Conservation (phyloP, 148 eudicot species). For the Fagopyrum tataricum region DNA sequence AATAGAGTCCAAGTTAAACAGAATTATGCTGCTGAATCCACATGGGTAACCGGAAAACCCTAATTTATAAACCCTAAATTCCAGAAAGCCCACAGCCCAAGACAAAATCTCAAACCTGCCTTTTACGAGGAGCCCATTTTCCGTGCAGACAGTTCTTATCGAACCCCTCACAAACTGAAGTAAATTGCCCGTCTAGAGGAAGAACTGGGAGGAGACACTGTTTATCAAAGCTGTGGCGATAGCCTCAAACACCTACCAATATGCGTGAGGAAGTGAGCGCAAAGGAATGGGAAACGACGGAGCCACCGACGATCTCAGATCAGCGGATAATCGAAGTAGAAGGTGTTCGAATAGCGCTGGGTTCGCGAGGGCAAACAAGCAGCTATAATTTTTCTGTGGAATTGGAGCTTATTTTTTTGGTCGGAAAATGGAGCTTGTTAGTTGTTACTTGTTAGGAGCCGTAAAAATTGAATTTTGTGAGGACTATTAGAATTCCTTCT, state of each 20-base stretch:
- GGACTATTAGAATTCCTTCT: too few relatives aligned
- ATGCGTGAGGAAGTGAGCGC: conserved; percentile 14
- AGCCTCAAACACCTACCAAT: conserved; percentile 28
- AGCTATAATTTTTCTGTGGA: background rate
- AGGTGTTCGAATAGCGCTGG: background rate
- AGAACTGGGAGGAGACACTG: conserved; percentile 22
- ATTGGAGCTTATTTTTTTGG: too few relatives aligned
- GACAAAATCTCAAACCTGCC: conserved; percentile 16
- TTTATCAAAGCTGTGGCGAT: conserved; percentile 9
- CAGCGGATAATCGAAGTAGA: background rate
- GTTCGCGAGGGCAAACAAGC: background rate
- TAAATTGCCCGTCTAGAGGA: conserved; percentile 2
- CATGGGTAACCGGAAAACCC: background rate
- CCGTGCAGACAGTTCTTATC: conserved; percentile 24
- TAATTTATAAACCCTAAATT: conserved; percentile 1
- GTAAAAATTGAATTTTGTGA: too few relatives aligned
- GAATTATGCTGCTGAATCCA: background rate
- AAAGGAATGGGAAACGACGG: background rate
- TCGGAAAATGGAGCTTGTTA: too few relatives aligned
- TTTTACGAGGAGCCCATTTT: conserved; percentile 22
- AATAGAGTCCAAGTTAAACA: background rate
- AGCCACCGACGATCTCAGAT: conserved; percentile 8
- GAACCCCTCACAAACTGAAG: conserved; percentile 19
- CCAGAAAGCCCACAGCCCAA: background rate
- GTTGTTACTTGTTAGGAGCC: too few relatives aligned